phyloP scores from a whole-genome alignment of 2,329 filamentous ascomycete species.

The Alternaria sp. region DNA sequence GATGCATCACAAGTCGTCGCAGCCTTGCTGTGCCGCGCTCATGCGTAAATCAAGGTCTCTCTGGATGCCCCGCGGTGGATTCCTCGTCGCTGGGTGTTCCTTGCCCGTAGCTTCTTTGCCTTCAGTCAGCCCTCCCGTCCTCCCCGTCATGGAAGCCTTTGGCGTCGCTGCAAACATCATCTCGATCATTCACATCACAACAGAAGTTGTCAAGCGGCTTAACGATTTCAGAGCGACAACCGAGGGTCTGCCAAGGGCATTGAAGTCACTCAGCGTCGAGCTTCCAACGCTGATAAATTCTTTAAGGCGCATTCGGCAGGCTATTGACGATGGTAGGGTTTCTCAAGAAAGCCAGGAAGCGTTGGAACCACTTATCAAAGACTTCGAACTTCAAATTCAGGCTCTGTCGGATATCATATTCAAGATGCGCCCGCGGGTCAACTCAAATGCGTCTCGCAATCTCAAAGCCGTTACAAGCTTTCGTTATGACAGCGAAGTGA shows the following conservation, averaged over 20 bases:
- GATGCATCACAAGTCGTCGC: background rate
- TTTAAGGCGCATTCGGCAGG: background rate
- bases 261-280: background rate
- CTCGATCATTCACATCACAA: slow-evolving; percentile 16
- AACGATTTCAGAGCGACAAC: background rate
- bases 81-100: background rate
- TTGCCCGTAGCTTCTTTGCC: background rate
- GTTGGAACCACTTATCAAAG: background rate
- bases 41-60: background rate
- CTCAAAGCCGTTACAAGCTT: background rate
- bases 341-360: background rate
- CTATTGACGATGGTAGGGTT: background rate
- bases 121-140: background rate
- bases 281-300: background rate
- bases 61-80: background rate
- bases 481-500: background rate
- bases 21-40: slow-evolving; percentile 14
- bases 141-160: no score
- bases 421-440: background rate
- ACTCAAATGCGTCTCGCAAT: background rate
- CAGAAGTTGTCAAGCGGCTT: background rate
- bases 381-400: background rate
- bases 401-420: background rate
- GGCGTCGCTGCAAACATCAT: slow-evolving; percentile 20
- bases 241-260: background rate